Conservation (phyloP, 2,329 filamentous ascomycete species). For the Fusarium nanum region DNA sequence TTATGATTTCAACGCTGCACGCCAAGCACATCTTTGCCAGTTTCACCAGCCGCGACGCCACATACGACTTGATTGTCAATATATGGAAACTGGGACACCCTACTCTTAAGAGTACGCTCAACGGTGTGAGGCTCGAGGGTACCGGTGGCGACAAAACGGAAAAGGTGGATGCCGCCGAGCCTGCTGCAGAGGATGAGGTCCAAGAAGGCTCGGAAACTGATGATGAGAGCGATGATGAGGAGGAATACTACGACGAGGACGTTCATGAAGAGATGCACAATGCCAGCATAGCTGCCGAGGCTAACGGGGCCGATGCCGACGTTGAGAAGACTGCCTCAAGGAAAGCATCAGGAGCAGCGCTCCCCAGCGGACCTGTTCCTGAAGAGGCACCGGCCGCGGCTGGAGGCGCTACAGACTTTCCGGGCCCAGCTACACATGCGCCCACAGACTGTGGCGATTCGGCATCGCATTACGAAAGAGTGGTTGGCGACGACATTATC, state of each 20-base stretch:
- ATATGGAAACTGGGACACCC: slow-evolving; percentile 99
- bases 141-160: slow-evolving; percentile 92
- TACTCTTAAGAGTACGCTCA: slow-evolving; percentile 88
- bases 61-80: slow-evolving; percentile 95
- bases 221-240: slow-evolving; percentile 72
- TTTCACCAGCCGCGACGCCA: slow-evolving; percentile 92
- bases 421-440: slow-evolving; percentile 82
- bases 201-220: slow-evolving; percentile 69
- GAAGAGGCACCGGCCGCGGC: slow-evolving; percentile 62
- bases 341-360: slow-evolving; percentile 73
- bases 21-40: slow-evolving; percentile 96
- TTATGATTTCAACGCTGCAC: slow-evolving; percentile 95
- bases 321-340: slow-evolving; percentile 73
- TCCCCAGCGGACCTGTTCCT: slow-evolving; percentile 56
- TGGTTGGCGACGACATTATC: slow-evolving; percentile 86
- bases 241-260: slow-evolving; percentile 73
- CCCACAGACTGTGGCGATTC: slow-evolving; percentile 88
- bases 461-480: slow-evolving; percentile 83
- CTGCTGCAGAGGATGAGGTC: slow-evolving; percentile 49
- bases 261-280: slow-evolving; percentile 84
- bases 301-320: slow-evolving; percentile 58
- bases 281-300: slow-evolving; percentile 68
- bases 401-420: slow-evolving; percentile 72
- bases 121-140: slow-evolving; percentile 85
- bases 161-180: slow-evolving; percentile 71